Base-by-base conservation (phyloP, 352 stramenopile species). In the Phytopythium helicoides region DNA sequence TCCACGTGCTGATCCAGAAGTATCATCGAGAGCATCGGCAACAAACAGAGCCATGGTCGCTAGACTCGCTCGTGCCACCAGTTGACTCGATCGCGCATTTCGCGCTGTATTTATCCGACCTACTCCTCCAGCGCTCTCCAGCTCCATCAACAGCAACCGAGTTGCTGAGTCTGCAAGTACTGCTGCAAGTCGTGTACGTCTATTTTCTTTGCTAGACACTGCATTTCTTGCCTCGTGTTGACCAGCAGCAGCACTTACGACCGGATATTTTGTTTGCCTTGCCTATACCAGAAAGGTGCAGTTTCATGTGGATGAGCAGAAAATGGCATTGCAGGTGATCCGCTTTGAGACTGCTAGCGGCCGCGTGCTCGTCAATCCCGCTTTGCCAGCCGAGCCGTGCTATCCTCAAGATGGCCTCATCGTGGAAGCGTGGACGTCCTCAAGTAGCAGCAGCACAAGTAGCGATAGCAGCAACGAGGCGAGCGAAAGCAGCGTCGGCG, bases 111-210 rank as follows among this genome's bases (percentile, higher is more conserved):
- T 72, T 94, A 65, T 81, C 81, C 14, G 68, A 62, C 36, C 58
- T 78, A 5, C 51, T 94, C 16, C 63, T 89, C 16, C 64, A 88
- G 34, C 1, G 18, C n/a, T 33, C 23, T 18, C 61, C 66, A 1
- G 44, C 68, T 23, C 68, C 84, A 1, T 79, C 91, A 52, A 88
- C 81, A 12, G 54, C 66, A 26, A 54, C 60, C 18, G 77, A 94
- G 61, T 58, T 94, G n/a, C 57, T 72, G 31, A 85, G 73, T 48
- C 70, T 89, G 35, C 71, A 90, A 67, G 71, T 89, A 36, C 61
- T 94, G 26, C 68, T 94, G 26, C 84, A 94, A 86, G 67, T 94
- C 34, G 37, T 94, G 84, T 94, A 87, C 56, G 84, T 87, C 19
- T n/a, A 3, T 28, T 19, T 33, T 16, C 16, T 50, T 34, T n/a